Evolutionary conservation across 164 flowering plant species (phyloP), one percentile per base, ranked within the genome.

Genomic region (Saururus chinensis): DNA sequence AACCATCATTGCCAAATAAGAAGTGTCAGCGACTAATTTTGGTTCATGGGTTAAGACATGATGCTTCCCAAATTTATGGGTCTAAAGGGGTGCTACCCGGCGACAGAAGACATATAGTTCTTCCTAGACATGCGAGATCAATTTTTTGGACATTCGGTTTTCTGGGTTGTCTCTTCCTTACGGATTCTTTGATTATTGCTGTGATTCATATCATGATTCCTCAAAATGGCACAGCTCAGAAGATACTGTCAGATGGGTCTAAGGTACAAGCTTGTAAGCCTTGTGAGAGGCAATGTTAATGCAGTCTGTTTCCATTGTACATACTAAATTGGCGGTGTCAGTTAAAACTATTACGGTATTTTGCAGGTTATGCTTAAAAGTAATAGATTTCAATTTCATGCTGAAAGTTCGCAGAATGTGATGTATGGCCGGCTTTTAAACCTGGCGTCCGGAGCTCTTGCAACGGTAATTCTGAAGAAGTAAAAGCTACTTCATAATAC

Each of bases 121-220:
- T 82, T 45, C 75, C 70, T 26, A 81, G 65, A 74, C 76, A 85
- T 75, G 64, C 76, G 49, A 69, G 80, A 60, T 74, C 76, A 20
- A 68, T 85, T 70, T 73, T 68, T 60, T 73, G 81, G 67, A 64
- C 78, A 60, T 53, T 82, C 51, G 76, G 65, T 59, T 66, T 82
- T 64, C 65, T 84, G 74, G 77, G 77, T 25, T 75, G 74, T 20
- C 64, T 88, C 68, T 78, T 82, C 62, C 61, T 83, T 68, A 75
- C 85, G 60, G 96, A 92, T 83, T 88, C 92, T 6, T 41, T 88
- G 24, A 71, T 84, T 78, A 76, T 82, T 30, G 79, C 86, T 37
- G 23, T 85, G 49, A 76, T 80, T 71, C 80, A 82, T 70, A 77
- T 75, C 10, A 20, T 70, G 53, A 62, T 57, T 71, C 67, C 68